Evolutionary conservation across 139 green algal genomes (phyloP).

Genomic region (Monoraphidium neglectum): DNA sequence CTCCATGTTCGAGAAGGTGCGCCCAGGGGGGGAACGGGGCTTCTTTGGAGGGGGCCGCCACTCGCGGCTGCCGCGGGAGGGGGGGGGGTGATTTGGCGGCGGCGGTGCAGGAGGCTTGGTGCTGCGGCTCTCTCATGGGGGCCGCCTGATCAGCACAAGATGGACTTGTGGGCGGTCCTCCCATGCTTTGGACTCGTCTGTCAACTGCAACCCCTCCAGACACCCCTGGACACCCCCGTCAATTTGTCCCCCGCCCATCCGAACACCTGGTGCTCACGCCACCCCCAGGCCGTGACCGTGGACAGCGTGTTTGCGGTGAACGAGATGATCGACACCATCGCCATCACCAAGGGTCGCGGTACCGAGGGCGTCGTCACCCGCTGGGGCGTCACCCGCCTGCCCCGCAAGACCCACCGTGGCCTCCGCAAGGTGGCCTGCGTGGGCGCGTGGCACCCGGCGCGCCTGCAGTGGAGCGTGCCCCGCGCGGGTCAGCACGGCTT

Average conservation of each 20-base stretch:
- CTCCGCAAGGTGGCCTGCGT: conserved; percentile 99
- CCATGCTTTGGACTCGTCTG: no score
- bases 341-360: conserved; percentile 94
- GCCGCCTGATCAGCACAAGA: no score
- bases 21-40: conserved; percentile 29
- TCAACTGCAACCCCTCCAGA: neutral
- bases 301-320: conserved; percentile 87
- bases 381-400: conserved; percentile 98
- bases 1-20: conserved; percentile 93
- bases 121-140: no score
- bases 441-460: conserved; percentile 97
- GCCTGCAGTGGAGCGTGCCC: conserved; percentile 96
- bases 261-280: conserved; percentile 1
- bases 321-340: conserved; percentile 99
- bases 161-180: no score
- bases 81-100: no score
- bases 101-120: no score
- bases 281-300: conserved; percentile 65
- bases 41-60: neutral
- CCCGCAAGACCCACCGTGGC: conserved; percentile 99
- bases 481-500: conserved; percentile 96
- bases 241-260: neutral
- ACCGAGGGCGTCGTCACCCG: conserved; percentile 97
- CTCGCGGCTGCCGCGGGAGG: no score
- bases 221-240: neutral